Base-by-base conservation (phyloP, 192 early-diverging fungal species). In the Funneliformis mosseae region DNA sequence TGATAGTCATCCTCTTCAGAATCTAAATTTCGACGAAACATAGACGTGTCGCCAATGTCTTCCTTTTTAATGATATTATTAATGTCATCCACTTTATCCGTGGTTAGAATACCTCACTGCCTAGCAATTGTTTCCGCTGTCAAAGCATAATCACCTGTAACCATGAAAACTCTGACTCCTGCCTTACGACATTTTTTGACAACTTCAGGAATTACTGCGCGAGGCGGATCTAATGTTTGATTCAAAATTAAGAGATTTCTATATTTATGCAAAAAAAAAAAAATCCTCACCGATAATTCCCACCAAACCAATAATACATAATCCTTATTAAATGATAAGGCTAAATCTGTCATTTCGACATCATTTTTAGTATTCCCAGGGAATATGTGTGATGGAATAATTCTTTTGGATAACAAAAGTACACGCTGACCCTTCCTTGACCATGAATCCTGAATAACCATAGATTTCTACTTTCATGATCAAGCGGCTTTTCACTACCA, bases 121-220 rank as follows among this genome's bases (percentile, higher is more conserved):
- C 90, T 86, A 27, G 92, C 95, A 63, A 98, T 95, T 14, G 91
- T 89, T 16, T 88, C 92, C 5, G 96, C 96, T 0, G 96, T 98
- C 33, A 89, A 78, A 33, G 87, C 83, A 80, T 91, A 93, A 74
- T 96, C 95, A 71, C 95, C 95, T 38, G 95, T 96, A 66, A 94
- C 91, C 96, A 97, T 96, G 77, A 92, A 91, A 66, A 96, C 87
- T 43, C 93, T 88, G 60, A 95, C 82, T 25, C 92, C 91, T 2
- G 95, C 95, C 41, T 82, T 68, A 46, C 90, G 88, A 66, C 89
- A 89, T 0, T 80, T 87, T 43, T 76, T 85, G 43, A 97, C 89
- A 7, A 92, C 87, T 23, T 86, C 82, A 12, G 84, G 85, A 50
- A 92, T 91, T 79, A 95, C 95, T 21, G 86, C 84, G 42, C 95